Percentiles rank a stretch among this genome's conserved stretches.
Evolutionary conservation across 2,329 filamentous ascomycete species (phyloP).

Genomic region (Thielaviopsis euricoi): DNA sequence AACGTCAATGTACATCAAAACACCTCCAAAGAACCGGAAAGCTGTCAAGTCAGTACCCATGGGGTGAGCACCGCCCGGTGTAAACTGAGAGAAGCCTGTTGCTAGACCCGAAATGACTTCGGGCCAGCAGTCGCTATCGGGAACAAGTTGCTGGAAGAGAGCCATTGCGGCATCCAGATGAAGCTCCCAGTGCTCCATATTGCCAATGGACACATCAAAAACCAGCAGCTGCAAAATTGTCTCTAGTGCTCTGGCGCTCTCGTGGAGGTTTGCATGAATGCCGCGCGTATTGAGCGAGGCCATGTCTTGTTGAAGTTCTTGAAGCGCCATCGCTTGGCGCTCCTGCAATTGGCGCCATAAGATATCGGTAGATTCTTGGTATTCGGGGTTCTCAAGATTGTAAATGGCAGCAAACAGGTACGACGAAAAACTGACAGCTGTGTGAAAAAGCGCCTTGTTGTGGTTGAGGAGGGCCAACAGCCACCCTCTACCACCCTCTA

Average conservation of each 20-base stretch:
- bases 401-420: slow-evolving; percentile 36
- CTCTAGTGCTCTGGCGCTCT: slow-evolving; percentile 27
- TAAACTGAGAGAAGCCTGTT: slow-evolving; percentile 20
- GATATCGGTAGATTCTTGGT: slow-evolving; percentile 21
- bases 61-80: slow-evolving; percentile 19
- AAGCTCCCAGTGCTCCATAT: slow-evolving; percentile 31
- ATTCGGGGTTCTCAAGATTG: slow-evolving; percentile 12
- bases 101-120: slow-evolving; percentile 20
- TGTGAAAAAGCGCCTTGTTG: slow-evolving; percentile 41
- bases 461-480: slow-evolving; percentile 38
- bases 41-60: slow-evolving; percentile 30
- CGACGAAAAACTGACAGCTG: slow-evolving; percentile 36
- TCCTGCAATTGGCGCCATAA: slow-evolving; percentile 25
- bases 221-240: slow-evolving; percentile 36
- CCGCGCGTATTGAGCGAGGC: slow-evolving; percentile 19
- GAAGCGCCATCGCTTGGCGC: slow-evolving; percentile 28
- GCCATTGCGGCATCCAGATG: slow-evolving; percentile 33
- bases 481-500: slow-evolving; percentile 43
- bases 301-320: slow-evolving; percentile 28
- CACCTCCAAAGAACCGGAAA: slow-evolving; percentile 30
- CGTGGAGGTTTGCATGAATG: slow-evolving; percentile 17
- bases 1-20: slow-evolving; percentile 32
- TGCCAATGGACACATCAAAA: slow-evolving; percentile 31
- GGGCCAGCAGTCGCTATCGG: slow-evolving; percentile 22
- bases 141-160: slow-evolving; percentile 31